phyloP scores from a whole-genome alignment of 805 yeast species.

The Suhomyces vadensis region DNA sequence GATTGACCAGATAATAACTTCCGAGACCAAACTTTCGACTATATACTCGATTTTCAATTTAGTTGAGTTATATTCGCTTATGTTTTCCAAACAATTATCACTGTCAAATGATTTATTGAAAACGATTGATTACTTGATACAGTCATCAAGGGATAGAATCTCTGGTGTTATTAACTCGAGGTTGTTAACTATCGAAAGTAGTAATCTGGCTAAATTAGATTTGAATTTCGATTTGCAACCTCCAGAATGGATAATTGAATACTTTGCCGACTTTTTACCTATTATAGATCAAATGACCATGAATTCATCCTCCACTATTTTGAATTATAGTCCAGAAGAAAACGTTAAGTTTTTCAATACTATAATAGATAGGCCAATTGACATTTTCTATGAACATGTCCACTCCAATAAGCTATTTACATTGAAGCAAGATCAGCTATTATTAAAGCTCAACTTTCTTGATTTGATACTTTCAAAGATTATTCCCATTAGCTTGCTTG shows the following conservation, averaged over 20 bases:
- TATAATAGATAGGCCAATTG: constrained; percentile 49
- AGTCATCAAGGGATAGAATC: constrained; percentile 29
- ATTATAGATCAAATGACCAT: constrained; percentile 48
- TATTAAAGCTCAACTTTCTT: constrained; percentile 57
- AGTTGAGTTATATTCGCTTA: constrained; percentile 65
- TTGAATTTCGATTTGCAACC: constrained; percentile 62
- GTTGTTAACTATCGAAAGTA: constrained; percentile 32
- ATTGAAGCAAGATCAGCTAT: constrained; percentile 34
- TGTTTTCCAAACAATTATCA: constrained; percentile 54
- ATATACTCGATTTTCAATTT: constrained; percentile 62
- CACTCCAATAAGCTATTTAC: constrained; percentile 26
- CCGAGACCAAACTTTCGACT: constrained; percentile 57
- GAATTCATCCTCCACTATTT: constrained; percentile 28
- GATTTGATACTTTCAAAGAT: constrained; percentile 60
- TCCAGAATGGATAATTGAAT: constrained; percentile 81
- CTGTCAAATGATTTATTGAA: constrained; percentile 21
- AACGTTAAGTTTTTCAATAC: constrained; percentile 39
- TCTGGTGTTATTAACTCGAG: constrained; percentile 26
- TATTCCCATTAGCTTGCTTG: constrained; percentile 45
- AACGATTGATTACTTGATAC: constrained; percentile 26
- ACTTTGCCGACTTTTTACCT: constrained; percentile 59
- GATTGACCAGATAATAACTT: constrained; percentile 65
- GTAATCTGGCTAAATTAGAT: constrained; percentile 42
- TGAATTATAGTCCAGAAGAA: constrained; percentile 40
- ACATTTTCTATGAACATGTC: constrained; percentile 37